These are phyloP conservation scores for Hemisphaericaspora xylofermentans DNA, from an alignment of 1,139 yeast genomes.

Conservation along the genomic window DNA sequence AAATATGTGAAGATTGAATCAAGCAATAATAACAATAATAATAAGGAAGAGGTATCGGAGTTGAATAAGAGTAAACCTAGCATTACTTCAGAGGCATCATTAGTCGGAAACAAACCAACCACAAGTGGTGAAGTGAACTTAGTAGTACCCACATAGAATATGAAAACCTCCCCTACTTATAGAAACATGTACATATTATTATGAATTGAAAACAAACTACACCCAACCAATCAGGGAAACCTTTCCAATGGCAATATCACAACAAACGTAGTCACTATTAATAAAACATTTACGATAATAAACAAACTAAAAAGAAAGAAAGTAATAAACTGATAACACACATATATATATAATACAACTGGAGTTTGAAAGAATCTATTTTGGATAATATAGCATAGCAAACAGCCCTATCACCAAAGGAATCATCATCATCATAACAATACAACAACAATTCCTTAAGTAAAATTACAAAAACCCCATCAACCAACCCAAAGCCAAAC, in stretches of 20 bases:
- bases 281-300: conserved; percentile 3
- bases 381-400: not conserved
- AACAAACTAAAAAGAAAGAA: conserved; percentile 6
- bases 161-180: no score
- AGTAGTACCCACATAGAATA: no score
- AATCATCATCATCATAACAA: not conserved
- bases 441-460: not conserved
- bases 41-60: not conserved
- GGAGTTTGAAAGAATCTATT: not conserved
- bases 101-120: no score
- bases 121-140: no score
- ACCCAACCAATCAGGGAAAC: no score
- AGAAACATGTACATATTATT: no score
- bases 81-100: no score
- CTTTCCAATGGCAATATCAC: not conserved
- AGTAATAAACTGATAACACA: conserved; percentile 7
- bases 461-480: not conserved
- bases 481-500: not conserved
- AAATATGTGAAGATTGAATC: conserved; percentile 32
- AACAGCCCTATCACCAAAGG: not conserved
- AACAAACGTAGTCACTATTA: conserved; percentile 5
- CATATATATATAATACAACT: conserved; percentile 17
- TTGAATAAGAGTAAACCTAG: no score
- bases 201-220: no score
- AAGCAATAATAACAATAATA: not conserved